Base-by-base conservation (phyloP, 441 rosid genomes). In the Sinapis alba region DNA sequence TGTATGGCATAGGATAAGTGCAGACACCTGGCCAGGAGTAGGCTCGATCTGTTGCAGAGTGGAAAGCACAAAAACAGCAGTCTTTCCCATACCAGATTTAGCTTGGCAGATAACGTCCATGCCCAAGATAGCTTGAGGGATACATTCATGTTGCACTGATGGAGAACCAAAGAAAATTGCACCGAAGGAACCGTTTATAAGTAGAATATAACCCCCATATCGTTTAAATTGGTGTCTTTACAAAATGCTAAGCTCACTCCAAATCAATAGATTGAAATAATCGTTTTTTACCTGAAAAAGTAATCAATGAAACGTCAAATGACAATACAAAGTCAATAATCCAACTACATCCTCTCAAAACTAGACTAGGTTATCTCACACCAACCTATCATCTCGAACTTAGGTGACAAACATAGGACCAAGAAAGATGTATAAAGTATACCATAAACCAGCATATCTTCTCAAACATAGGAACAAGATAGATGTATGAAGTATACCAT, bases 101-200 rank as follows among this genome's bases (percentile, higher is more conserved):
- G 99, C 98, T 93, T 96, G 98, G 79, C 98, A 96, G 71, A 96
- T 90, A 81, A 96, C 98, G 69, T 96, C 97, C 98, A 93, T 93
- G 32, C 98, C 99, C 84, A 96, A 70, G 30, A 93, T 93, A 63
- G 99, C 99, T 93, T 96, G 99, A 68, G 98, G 99, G 69, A 96
- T 96, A 78, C 98, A 96, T 71, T 96, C 97, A 36, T 96, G 99
- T 96, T 96, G 99, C 80, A 96, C 98, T 93, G 88, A 72, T 82
- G 93, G 84, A 86, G 89, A 87, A 89, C 77, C 85, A 91, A 93
- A 93, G 79, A 89, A 93, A 96, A 90, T 83, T 72, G 92, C 50
- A 87, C 58, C 81, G 79, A 84, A 86, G 93, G 87, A 85, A 96
- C 88, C 89, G 81, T 78, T 81, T 77, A 80, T 89, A 84, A 93